Base-by-base conservation (phyloP, 75 land plant genomes). In the Pinus tabuliformis region DNA sequence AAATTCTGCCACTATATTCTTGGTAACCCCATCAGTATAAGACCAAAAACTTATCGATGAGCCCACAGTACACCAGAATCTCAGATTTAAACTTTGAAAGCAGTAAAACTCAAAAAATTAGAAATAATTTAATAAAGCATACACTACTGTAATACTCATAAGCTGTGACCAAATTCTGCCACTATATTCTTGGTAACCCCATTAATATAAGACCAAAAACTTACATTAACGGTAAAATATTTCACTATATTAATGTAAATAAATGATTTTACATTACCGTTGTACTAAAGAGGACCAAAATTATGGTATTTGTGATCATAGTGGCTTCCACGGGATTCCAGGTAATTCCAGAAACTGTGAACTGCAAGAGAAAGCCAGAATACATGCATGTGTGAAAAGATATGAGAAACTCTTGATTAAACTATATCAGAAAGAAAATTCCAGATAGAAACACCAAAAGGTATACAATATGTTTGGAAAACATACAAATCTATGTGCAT, bases 241-340 rank as follows among this genome's bases (percentile, higher is more conserved):
- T 68, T 37, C 22, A 68, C 11, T 22, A 68, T 36, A 68, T 68
- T 18, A 20, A n/a, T 76, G 5, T 74, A 62, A 57, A 74, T 63
- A 14, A 57, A 21, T 28, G 42, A 68, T 5, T 68, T 20, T 45
- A 24, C 24, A 62, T 62, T 24, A 92, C 94, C 82, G 90, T 24
- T 68, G 95, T 92, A 42, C 73, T 88, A 75, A 89, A 85, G 49
- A 92, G 90, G 21, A 92, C 95, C 14, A 92, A 79, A 11, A 87
- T 79, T 16, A 84, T 72, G 3, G 95, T 92, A 77, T 59, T 88
- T 15, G 89, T 90, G 58, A 92, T 83, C 90, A 91, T 84, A 20
- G 87, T 81, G 22, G 93, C 91, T 74, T 89, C 72, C n/a, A 71
- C 75, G 24, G 87, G 87, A 74, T 85, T 83, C 81, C 75, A 76